Percentiles rank a stretch among this genome's conserved stretches.
Conservation (phyloP, 2,329 filamentous ascomycete species). For the Ophiostoma sp. region DNA sequence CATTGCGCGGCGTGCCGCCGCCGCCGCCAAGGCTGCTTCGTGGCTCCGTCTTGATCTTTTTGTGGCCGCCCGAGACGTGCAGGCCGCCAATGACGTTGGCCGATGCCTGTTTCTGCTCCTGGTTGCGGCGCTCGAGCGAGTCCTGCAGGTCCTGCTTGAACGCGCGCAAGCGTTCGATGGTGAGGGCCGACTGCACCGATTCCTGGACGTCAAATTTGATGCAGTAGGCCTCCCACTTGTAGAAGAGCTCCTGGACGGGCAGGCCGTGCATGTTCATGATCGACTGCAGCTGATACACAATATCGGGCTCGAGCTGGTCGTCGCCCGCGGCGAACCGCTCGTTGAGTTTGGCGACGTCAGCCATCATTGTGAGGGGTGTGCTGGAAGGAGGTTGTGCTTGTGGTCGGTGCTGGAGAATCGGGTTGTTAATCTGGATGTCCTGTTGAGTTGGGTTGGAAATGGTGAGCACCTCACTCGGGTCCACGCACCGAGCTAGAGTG, state of each 20-base stretch:
- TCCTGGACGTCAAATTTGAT: constrained; percentile 60
- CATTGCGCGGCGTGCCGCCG: constrained; percentile 52
- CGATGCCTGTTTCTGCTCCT: constrained; percentile 10
- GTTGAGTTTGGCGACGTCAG: constrained; percentile 40
- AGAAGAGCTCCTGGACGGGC: constrained; percentile 80
- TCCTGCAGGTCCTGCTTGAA: constrained; percentile 88
- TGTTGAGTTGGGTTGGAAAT: neutral
- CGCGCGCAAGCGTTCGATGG: constrained; percentile 61
- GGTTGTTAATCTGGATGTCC: neutral
- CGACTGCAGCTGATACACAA: constrained; percentile 74
- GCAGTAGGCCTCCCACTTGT: constrained; percentile 98
- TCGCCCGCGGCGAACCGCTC: constrained; percentile 50
- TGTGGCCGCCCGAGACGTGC: neutral
- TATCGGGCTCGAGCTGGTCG: constrained; percentile 64
- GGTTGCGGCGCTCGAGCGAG: constrained; percentile 53
- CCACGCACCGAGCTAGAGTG: too few relatives aligned
- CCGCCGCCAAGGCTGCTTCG: constrained; percentile 39
- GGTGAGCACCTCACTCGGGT: neutral
- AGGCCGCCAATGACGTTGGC: neutral
- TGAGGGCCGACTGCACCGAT: constrained; percentile 58
- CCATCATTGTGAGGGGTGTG: constrained; percentile 30
- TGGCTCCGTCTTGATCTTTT: constrained; percentile 42
- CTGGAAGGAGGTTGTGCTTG: neutral
- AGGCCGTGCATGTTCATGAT: constrained; percentile 81
- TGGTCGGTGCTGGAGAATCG: neutral